Evolutionary conservation across 345 rosid genomes (phyloP), one percentile per base, ranked within the genome.

Genomic region (Rhodomyrtus tomentosa): DNA sequence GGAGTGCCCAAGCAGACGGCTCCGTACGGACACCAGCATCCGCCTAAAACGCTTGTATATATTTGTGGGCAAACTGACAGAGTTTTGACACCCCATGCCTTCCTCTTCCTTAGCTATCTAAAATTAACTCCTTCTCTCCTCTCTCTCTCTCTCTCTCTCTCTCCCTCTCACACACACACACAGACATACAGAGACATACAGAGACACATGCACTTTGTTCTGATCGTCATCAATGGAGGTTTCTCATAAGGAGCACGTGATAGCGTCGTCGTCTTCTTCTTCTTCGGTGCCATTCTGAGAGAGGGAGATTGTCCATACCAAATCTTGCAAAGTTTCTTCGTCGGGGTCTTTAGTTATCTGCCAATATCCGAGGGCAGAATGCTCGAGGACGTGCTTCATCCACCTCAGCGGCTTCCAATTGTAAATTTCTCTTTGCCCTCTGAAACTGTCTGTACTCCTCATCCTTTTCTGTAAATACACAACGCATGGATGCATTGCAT

Each of bases 31-130:
- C 83, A 83, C 5, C 85, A 13, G 9, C 32, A 24, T 24, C 20
- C 58, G 45, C 81, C 21, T 6, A 24, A 32, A 38, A 52, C 38
- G 68, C 84, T 48, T 48, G 68, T 42, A 53, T 80, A 62, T 58
- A 83, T 83, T 42, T 38, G 11, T 82, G 24, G 55, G 85, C 86
- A 82, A 84, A 83, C 84, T 81, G 86, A 88, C 86, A 87, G 9
- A 85, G 82, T 84, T 85, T 85, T 76, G 89, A 90, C 92, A 88
- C 86, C 91, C 89, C 90, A 86, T 59, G 13, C 81, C 74, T 83
- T 81, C 88, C 93, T 50, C 87, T 88, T 90, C 87, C 87, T 53
- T 81, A 84, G 87, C 91, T 54, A 32, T 52, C 89, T 54, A 32
- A 55, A 53, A 38, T 25, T 45, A 45, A 55, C 18, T 25, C 40